Conservation (phyloP, 257 asterid genomes). For the Solanum peruvianum region DNA sequence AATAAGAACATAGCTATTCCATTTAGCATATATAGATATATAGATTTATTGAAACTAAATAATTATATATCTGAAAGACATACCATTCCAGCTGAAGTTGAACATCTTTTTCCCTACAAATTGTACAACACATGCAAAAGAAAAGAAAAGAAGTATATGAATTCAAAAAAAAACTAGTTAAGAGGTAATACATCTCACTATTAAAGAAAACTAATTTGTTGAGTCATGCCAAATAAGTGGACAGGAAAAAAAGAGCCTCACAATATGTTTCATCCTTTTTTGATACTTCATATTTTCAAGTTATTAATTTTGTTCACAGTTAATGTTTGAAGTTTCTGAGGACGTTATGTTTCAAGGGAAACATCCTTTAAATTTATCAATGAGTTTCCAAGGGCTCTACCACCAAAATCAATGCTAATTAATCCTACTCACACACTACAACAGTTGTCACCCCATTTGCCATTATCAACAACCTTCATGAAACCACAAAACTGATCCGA, state of each 20-base stretch:
- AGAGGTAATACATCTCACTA: neutral
- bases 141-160: neutral
- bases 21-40: neutral
- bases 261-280: neutral
- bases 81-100: slow-evolving; percentile 84
- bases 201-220: neutral
- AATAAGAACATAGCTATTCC: neutral
- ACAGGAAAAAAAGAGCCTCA: neutral
- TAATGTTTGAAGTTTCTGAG: neutral
- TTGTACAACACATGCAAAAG: neutral
- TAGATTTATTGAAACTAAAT: neutral
- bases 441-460: neutral
- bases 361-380: neutral
- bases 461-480: neutral
- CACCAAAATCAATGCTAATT: neutral
- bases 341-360: neutral
- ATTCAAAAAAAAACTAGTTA: slow-evolving; percentile 4
- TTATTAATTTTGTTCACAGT: neutral
- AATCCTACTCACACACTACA: neutral
- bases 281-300: neutral
- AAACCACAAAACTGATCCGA: neutral
- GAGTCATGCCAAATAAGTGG: neutral
- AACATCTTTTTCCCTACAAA: slow-evolving; percentile 65
- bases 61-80: slow-evolving; percentile 12
- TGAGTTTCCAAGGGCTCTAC: neutral